Evolutionary conservation across 202 grass and related monocot species (phyloP), one percentile per base, ranked within the genome.

Genomic region (Carex arenaria): DNA sequence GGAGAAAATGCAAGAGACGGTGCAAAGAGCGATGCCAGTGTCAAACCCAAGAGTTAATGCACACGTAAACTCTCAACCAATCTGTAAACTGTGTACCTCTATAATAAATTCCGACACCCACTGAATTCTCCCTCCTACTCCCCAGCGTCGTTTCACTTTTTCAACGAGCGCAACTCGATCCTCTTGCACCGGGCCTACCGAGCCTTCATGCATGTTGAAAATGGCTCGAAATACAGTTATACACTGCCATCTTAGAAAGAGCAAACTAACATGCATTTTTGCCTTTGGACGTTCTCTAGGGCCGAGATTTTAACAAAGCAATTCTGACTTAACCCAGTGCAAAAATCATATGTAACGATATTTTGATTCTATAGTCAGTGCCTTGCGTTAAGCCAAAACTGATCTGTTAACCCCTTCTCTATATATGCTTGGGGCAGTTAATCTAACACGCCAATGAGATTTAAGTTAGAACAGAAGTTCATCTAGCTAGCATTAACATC

Each of bases 61-160:
- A 74, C 71, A 65, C 83, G 83, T 3, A 74, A 74, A 85, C 61
- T 78, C 72, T 78, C 61, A 82, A 82, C 80, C 4, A 82, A 69
- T 53, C 19, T 55, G 15, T 31, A 67, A 81, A 60, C 54, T 79
- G 75, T 79, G 75, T 60, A 42, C 28, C 53, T 54, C 52, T 79
- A 18, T 5, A 60, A 78, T 56, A 26, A 79, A 61, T 79, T 79
- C 32, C 14, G 2, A 40, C 9, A 18, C 23, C 53, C 52, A 79
- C 51, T 61, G 68, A 49, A 74, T 49, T 3, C 17, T 10, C 4
- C 17, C 45, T 49, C 10, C 45, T 49, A 49, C 2, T 49, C 45
- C 2, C 40, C 13, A 74, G 19, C n/a, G 6, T 61, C 19, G 59
- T 61, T 61, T 61, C n/a, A 61, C 0, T 43, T 47, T 72, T 72